These are phyloP conservation scores for Aulographum hederae DNA, from an alignment of 2,329 filamentous ascomycete species.

Conservation along the genomic window DNA sequence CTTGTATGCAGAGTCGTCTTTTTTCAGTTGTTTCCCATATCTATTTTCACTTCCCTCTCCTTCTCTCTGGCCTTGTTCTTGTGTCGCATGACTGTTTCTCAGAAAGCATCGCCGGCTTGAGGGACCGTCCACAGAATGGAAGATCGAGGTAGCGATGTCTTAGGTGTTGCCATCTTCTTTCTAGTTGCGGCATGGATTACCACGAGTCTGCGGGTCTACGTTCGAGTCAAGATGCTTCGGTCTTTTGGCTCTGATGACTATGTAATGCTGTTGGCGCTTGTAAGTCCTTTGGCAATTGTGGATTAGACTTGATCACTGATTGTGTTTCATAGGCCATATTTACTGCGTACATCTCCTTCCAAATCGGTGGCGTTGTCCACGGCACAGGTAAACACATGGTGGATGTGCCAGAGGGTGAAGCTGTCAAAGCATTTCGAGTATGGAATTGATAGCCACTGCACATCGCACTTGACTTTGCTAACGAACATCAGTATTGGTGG, in stretches of 20 bases:
- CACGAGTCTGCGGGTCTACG: conserved; percentile 25
- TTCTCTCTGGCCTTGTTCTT: no score
- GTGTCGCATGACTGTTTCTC: no score
- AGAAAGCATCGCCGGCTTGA: no score
- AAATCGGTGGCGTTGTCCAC: neutral
- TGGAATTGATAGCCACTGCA: no score
- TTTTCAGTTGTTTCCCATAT: no score
- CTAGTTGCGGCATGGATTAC: conserved; percentile 19
- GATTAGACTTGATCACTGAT: no score
- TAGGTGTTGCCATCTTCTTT: neutral
- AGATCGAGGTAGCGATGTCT: neutral
- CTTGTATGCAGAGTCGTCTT: no score
- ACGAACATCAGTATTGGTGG: conserved; percentile 4
- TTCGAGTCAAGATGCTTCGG: conserved; percentile 16
- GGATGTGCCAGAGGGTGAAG: neutral
- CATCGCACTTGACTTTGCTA: no score
- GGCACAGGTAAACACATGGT: neutral
- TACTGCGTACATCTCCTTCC: neutral
- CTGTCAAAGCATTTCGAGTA: neutral
- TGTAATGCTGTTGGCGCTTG: conserved; percentile 1
- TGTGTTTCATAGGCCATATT: no score
- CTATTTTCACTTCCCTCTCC: no score
- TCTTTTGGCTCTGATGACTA: conserved; percentile 4
- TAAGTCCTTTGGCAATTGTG: no score
- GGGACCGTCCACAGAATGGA: conserved; percentile 1